Evolutionary conservation across 2,329 filamentous ascomycete genomes (phyloP), one percentile per base, ranked within the genome.

Genomic region (Talaromyces atroroseus): DNA sequence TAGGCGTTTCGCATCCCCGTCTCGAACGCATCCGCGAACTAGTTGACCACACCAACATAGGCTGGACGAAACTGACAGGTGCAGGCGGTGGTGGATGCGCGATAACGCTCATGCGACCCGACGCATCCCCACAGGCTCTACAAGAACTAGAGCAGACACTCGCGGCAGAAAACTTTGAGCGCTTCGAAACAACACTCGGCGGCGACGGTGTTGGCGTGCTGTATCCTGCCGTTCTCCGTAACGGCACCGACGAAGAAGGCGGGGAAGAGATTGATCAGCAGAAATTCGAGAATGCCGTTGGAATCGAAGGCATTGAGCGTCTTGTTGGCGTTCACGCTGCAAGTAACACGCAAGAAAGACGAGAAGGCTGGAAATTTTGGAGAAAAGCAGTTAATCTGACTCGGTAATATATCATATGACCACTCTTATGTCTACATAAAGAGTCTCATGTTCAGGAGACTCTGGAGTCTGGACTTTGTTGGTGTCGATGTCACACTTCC

Each of bases 41-140:
- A 24, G 88, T 95, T 49, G 92, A 99, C 63, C 85, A 94, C 64
- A 83, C 90, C 56, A 88, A 87, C 42, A 88, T 96, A 56, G 94
- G 94, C 29, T 99, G 92, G 92, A 96, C 94, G 12, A 99, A 99
- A 72, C 81, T 99, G 57, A 99, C 94, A 0, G 94, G 94, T 34
- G 94, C 94, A 1, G 94, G 94, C 21, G 95, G 94, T 12, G 95
- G 94, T 56, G 94, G 94, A 2, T 97, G 95, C 72, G 92, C 92
- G 2, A 97, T 99, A 63, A 95, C 92, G 0, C 78, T 99, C 3
- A 78, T 99, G 49, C 88, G 87, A 61, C 88, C 89, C 0, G 83
- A 82, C 29, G 77, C 82, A 1, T 68, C 82, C 6, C 65, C 69
- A 16, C 76, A 82, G 59, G 82, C 82, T 64, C 73, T 95, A 26